Conservation (phyloP, 106 monocot species). For the Iris macrosiphon region DNA sequence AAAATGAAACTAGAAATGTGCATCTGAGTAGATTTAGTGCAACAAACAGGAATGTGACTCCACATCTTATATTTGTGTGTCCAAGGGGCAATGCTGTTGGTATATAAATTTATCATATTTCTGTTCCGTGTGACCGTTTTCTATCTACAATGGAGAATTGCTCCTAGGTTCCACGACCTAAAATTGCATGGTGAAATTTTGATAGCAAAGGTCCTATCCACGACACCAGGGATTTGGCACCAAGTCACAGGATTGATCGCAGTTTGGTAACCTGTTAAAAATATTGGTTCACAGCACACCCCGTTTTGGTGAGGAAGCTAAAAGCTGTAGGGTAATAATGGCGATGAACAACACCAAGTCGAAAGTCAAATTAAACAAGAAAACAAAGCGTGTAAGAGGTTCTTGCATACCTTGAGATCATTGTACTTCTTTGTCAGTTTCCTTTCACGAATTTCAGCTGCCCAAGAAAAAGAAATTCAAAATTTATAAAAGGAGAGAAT, state of each 20-base stretch:
- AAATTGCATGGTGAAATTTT: too few relatives aligned
- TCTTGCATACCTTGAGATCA: conserved; percentile 69
- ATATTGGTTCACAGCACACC: too few relatives aligned
- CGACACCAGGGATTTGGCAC: too few relatives aligned
- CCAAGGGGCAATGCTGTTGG: background rate
- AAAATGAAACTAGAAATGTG: background rate
- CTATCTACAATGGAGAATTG: too few relatives aligned
- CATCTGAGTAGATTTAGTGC: too few relatives aligned
- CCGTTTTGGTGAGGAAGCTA: too few relatives aligned
- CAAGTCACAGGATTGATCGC: too few relatives aligned
- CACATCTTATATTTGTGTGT: background rate
- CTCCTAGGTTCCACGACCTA: background rate
- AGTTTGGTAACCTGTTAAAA: too few relatives aligned
- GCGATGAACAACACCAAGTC: background rate
- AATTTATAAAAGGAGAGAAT: background rate
- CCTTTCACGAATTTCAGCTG: conserved; percentile 83
- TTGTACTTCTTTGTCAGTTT: conserved; percentile 70
- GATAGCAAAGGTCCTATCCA: too few relatives aligned
- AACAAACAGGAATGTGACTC: too few relatives aligned
- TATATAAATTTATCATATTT: background rate
- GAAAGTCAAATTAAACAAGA: background rate
- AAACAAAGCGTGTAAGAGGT: background rate
- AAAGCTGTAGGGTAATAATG: background rate
- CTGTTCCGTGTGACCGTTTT: too few relatives aligned
- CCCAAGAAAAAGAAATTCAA: conserved; percentile 11